Base-by-base conservation (phyloP, 148 eudicot genomes). In the Fallopia convolvulus region DNA sequence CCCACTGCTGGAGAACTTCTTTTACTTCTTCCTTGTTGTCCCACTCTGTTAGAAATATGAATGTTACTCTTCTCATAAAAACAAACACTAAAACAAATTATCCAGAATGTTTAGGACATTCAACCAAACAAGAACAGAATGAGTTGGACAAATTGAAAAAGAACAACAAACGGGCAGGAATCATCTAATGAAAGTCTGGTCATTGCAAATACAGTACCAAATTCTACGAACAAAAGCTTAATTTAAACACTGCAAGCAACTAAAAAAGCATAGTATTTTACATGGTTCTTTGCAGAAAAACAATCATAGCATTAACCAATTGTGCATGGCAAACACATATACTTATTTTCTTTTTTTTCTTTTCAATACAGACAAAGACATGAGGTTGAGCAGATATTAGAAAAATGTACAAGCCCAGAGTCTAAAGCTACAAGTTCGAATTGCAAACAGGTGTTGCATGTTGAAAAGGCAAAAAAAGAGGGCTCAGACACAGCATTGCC, bases 1-100 rank as follows among this genome's bases (percentile, higher is more conserved):
- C 97, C 97, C 97, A 91, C 79, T 93, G 94, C 74, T 93, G 97
- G 21, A 84, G 85, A 77, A 88, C 88, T 79, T 88, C 98, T 83
- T 86, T 91, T n/a, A 90, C 93, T 80, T 91, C 93, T 83, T 88
- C 93, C 81, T 84, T 88, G 72, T 80, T 84, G 52, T 89, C 91
- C 91, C 93, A 93, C 84, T 93, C 98, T 91, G 84, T 74, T 30
- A 74, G 77, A 4, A 14, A 36, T 1, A 5, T 17, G 7, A 68
- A 36, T 23, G 15, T 68, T 36, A 68, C 21, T 36, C 44, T 68
- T 36, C 44, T 68, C 20, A 68, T 36, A 33, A 46, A 68, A 68
- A 15, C 20, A 36, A 68, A 36, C 21, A 36, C 44, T 46, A 33
- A 33, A 39, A 68, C 10, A 30, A 4, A 21, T 11, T 11, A 65